Evolutionary conservation across 208 protist species (phyloP), one percentile per base, ranked within the genome.

Genomic region (Leishmania aethiopica): DNA sequence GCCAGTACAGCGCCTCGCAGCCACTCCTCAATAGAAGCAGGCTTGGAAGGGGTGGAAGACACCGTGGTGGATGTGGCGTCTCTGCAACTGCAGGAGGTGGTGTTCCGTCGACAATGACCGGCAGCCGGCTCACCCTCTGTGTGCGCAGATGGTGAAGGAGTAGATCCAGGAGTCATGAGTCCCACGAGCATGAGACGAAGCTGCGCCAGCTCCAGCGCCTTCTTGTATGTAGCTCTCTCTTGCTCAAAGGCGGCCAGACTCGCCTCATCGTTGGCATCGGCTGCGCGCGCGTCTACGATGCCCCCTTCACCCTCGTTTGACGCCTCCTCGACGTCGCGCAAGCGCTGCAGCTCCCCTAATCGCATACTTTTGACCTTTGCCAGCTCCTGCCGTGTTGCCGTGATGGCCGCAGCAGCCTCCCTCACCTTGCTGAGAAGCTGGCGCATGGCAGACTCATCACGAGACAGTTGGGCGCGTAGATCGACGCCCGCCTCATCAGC

Each of bases 1-100:
- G 72, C 89, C 53, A 85, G 80, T 49, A 94, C 89, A 42, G 86
- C 86, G 10, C 83, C 70, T 6, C 86, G 84, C 57, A 93, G 55
- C 91, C 89, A 91, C 59, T 78, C 81, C 45, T 92, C 79, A 25
- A 90, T 73, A 19, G 77, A 40, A 25, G 13, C 0, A n/a, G 62
- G 28, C 62, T n/a, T 69, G 62, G n/a, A 69, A 13, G 62, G 15
- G 53, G 53, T 32, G 6, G 57, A 62, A n/a, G 57, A 8, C 57
- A 25, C 57, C 28, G 57, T 32, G 25, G 57, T n/a, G 57, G 28
- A 62, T 15, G 25, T 1, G 6, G 28, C 2, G 25, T 62, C 57
- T 32, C 57, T 62, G 57, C 57, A 2, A 11, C 28, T 62, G 57
- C 25, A 7, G n/a, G 57, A n/a, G 2, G 57, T 62, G 57, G 57